These are phyloP conservation scores for Globisporangium mamillatum DNA, from an alignment of 352 stramenopile genomes.

Conservation along the genomic window DNA sequence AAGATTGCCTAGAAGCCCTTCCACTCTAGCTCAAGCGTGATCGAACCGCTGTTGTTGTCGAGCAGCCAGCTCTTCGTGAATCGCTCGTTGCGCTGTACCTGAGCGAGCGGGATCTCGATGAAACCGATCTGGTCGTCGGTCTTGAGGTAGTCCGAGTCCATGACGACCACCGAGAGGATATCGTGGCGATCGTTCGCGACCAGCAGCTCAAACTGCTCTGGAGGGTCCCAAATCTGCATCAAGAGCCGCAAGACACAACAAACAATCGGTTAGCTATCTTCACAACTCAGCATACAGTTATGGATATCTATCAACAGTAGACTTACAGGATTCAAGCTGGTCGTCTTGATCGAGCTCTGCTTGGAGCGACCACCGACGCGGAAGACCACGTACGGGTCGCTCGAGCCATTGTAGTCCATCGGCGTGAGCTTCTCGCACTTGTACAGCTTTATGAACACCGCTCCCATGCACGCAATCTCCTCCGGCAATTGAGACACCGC, in stretches of 20 bases:
- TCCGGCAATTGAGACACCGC: conserved; percentile 20
- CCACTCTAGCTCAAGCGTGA: conserved; percentile 45
- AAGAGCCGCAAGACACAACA: neutral
- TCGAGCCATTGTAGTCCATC: conserved; percentile 43
- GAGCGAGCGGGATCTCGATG: conserved; percentile 36
- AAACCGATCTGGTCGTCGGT: conserved; percentile 40
- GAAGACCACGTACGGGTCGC: conserved; percentile 48
- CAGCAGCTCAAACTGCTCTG: conserved; percentile 41
- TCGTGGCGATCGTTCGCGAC: conserved; percentile 38
- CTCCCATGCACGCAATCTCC: conserved; percentile 39
- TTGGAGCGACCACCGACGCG: conserved; percentile 32
- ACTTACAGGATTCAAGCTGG: conserved; percentile 39
- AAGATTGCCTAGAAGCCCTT: conserved; percentile 26
- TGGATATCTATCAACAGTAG: neutral
- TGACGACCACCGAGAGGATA: conserved; percentile 34
- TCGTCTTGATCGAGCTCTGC: conserved; percentile 38
- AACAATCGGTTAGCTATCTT: neutral
- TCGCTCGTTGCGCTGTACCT: conserved; percentile 29
- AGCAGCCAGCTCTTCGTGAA: conserved; percentile 36
- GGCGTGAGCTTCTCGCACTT: conserved; percentile 36
- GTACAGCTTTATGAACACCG: conserved; percentile 38
- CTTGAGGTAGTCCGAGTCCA: conserved; percentile 51
- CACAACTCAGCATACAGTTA: neutral
- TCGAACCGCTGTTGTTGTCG: conserved; percentile 31
- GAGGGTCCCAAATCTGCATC: conserved; percentile 47